phyloP scores from a whole-genome alignment of 2,329 filamentous ascomycete genomes.

The Tolypocladium ovalisporum region DNA sequence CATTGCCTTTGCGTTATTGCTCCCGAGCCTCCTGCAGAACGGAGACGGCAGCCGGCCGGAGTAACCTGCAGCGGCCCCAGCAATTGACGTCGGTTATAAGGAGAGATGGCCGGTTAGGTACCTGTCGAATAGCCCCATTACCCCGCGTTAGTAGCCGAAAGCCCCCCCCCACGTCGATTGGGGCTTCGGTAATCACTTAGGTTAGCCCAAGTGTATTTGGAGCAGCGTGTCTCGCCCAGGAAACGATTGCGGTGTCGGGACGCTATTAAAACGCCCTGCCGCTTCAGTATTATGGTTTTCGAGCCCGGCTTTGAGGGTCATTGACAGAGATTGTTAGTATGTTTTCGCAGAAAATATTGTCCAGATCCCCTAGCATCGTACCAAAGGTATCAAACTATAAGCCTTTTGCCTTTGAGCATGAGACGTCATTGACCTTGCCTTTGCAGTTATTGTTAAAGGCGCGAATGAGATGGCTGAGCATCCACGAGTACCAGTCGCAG shows the following conservation, averaged over 20 bases:
- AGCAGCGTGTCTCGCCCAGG: too few relatives aligned
- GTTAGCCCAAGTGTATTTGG: background rate
- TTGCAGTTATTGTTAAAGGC: background rate
- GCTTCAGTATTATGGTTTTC: background rate
- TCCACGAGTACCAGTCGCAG: conserved; percentile 18
- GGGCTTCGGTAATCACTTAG: background rate
- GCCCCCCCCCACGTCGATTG: background rate
- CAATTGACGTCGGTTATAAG: background rate
- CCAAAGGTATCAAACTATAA: background rate
- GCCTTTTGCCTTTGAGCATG: background rate
- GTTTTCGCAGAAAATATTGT: background rate
- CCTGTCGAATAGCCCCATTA: background rate
- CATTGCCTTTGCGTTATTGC: background rate
- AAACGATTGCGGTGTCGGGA: background rate
- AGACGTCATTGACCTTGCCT: background rate
- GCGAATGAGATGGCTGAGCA: conserved; percentile 9
- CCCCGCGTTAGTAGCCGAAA: background rate
- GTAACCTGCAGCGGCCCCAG: too few relatives aligned
- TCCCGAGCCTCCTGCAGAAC: too few relatives aligned
- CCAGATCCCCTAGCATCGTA: background rate
- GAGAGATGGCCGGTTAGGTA: background rate
- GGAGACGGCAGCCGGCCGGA: background rate
- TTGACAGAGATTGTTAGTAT: background rate
- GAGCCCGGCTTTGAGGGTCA: background rate
- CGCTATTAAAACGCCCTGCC: background rate